Percentiles rank a stretch among this genome's conserved stretches.
These are phyloP conservation scores for Zymoseptoria ardabiliae DNA, from an alignment of 2,329 filamentous ascomycete genomes.

Conservation along the genomic window DNA sequence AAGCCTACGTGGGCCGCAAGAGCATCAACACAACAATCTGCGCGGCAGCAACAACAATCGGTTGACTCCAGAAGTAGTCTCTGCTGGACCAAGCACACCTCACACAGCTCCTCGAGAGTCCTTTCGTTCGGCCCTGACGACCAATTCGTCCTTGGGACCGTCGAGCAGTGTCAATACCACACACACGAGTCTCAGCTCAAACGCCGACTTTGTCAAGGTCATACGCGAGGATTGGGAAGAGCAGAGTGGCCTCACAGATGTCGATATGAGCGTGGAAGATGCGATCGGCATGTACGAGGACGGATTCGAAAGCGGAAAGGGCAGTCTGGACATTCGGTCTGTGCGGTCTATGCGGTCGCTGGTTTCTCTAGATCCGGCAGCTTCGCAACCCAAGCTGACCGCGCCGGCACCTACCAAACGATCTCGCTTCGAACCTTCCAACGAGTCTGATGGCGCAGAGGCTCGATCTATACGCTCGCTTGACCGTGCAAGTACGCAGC, in stretches of 20 bases:
- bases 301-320: constrained; percentile 38
- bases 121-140: constrained; percentile 54
- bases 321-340: constrained; percentile 14
- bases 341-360: constrained; percentile 12
- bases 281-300: constrained; percentile 55
- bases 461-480: not conserved
- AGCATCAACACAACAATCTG: constrained; percentile 21
- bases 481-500: not conserved
- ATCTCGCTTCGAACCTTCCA: not conserved
- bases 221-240: constrained; percentile 34
- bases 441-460: not conserved
- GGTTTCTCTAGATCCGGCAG: constrained; percentile 11
- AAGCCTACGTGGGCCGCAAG: constrained; percentile 21
- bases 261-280: constrained; percentile 52
- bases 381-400: constrained; percentile 13
- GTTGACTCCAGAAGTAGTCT: constrained; percentile 16
- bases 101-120: constrained; percentile 46
- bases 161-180: constrained; percentile 60
- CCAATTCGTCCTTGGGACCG: constrained; percentile 49
- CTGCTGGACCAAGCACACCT: constrained; percentile 20
- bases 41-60: constrained; percentile 9
- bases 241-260: constrained; percentile 28
- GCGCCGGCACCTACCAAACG: not conserved
- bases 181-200: constrained; percentile 71
- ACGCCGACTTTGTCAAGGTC: constrained; percentile 63